Evolutionary conservation across 352 stramenopile genomes (phyloP), one percentile per base, ranked within the genome.

Genomic region (Phytophthora litchii): DNA sequence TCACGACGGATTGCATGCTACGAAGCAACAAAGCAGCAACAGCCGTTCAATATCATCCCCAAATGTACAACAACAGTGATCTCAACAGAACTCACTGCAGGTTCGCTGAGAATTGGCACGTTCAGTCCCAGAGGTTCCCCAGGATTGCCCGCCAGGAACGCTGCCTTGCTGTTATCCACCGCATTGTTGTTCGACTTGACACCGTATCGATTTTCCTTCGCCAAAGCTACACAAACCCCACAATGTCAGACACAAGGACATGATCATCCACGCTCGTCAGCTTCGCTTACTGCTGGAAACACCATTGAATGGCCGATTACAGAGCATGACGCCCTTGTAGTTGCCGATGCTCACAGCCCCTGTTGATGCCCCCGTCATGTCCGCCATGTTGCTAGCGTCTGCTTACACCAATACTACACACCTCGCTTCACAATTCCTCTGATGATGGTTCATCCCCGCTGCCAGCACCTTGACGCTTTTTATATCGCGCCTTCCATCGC

Each of bases 261-360:
- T 27, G 25, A 35, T 20, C 6, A 16, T 27, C 14, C n/a, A 46
- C 7, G 16, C 16, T 47, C 31, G 13, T 34, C 31, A 54, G 25
- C n/a, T 32, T 4, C 54, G 64, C 70, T 66, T 72, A 94, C 83
- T 87, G 53, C 71, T 80, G 54, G 72, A 87, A 48, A 92, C 86
- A 42, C 89, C 90, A 41, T 94, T 94, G 79, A 98, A 97, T 12
- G 93, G 92, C 17, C 93, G 74, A 70, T 98, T 97, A 76, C 92
- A 98, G 27, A 98, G 83, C 92, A 98, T 98, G 21, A 98, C 92
- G 51, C 92, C 93, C 74, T 98, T 97, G 75, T 97, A 97, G 80
- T 97, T 97, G 67, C 90, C 92, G 64, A 97, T 97, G 55, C 81
- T 93, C 58, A 95, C 80, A 27, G 79, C 79, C 11, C 41, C 60